Percentiles rank a stretch among this genome's conserved stretches.
These are phyloP conservation scores for Flaveria bidentis DNA, from an alignment of 129 eudicot genomes.

Conservation along the genomic window DNA sequence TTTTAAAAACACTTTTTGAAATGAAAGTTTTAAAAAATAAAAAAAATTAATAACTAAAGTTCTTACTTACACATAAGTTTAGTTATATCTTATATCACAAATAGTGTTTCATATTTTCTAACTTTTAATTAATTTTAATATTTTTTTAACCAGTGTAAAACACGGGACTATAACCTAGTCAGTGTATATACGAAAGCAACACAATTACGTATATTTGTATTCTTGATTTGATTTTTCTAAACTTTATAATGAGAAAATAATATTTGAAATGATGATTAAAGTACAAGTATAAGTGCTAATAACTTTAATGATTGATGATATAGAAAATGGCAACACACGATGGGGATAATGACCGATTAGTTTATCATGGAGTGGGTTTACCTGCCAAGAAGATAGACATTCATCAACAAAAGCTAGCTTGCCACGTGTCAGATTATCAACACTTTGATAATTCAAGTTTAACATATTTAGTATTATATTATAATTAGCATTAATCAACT, in stretches of 20 bases:
- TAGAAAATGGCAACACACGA: slow-evolving; percentile 30
- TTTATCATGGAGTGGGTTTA: slow-evolving; percentile 41
- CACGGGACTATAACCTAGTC: too few species aligned
- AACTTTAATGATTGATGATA: slow-evolving; percentile 38
- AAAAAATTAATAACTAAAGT: too few species aligned
- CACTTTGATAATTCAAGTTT: slow-evolving; percentile 22
- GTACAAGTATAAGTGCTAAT: slow-evolving; percentile 26
- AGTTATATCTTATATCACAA: too few species aligned
- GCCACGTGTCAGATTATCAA: slow-evolving; percentile 24
- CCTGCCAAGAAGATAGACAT: too few species aligned
- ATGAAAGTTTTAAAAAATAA: too few species aligned
- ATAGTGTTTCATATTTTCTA: too few species aligned
- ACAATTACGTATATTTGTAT: background rate
- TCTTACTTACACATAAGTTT: too few species aligned
- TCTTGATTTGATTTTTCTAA: background rate
- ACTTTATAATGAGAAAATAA: background rate
- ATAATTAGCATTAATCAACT: background rate
- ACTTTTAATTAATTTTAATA: too few species aligned
- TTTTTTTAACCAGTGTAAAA: too few species aligned
- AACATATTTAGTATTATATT: background rate
- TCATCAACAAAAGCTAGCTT: slow-evolving; percentile 20
- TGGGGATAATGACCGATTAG: slow-evolving; percentile 29
- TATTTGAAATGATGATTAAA: background rate
- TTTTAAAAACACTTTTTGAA: too few species aligned
- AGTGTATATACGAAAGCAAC: background rate